Evolutionary conservation across 1,284 basidiomycete species (phyloP), one percentile per base, ranked within the genome.

Genomic region (Cutaneotrichosporon sp.): DNA sequence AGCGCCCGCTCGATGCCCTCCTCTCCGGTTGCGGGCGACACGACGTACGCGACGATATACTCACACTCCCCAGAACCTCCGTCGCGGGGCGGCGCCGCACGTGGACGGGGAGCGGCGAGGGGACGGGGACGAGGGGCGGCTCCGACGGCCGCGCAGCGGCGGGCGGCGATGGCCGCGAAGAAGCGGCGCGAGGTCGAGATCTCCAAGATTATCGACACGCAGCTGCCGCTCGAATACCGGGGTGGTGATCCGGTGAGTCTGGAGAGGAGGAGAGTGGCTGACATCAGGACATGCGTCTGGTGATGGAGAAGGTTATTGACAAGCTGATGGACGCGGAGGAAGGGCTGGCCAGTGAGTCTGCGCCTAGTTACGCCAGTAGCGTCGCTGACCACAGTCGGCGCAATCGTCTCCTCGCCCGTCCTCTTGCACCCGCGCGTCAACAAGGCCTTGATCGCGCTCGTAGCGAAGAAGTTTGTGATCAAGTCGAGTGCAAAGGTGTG

Each of bases 361-460:
- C 29, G 29, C 29, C 5, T n/a, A n/a, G n/a, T n/a, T n/a, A n/a
- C n/a, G n/a, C n/a, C n/a, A n/a, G n/a, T n/a, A n/a, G n/a, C n/a
- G n/a, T n/a, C n/a, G 43, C 46, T 57, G 49, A 57, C 54, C 16
- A 25, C 67, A 95, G 93, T 95, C 43, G 80, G 84, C 43, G 90
- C 92, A 54, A 84, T 97, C 56, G 85, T 93, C 65, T 85, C 84
- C 54, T 87, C 87, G 1, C 91, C 92, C 0, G 91, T 93, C 62
- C 82, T 95, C 51, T 89, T 87, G 52, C 92, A 95, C 79, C 89
- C 91, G 7, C 85, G 89, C 38, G 92, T 92, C 47, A 95, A 97
- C 80, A 95, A 94, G 78, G 93, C 92, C 68, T 83, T 97, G 33
- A 93, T 97, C 60, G 91, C 92, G 1, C 82, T 97, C 1, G 91